phyloP scores from a whole-genome alignment of 768 basidiomycete species.

The Suillus paluster region DNA sequence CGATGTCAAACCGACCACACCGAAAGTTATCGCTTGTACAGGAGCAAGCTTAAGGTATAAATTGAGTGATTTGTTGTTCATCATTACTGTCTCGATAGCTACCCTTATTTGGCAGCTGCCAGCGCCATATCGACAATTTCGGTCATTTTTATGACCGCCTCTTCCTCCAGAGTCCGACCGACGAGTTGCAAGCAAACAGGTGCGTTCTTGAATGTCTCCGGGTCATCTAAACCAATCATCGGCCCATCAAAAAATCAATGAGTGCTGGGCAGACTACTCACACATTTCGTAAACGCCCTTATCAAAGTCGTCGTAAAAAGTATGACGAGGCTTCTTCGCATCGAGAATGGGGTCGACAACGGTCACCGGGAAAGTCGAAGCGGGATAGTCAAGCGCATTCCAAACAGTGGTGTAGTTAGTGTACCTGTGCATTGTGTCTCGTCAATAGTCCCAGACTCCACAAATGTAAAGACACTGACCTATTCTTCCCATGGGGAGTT shows the following conservation, averaged over 20 bases:
- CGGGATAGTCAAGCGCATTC: slow-evolving; percentile 69
- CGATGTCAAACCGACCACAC: too few species aligned
- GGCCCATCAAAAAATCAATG: not conserved
- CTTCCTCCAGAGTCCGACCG: slow-evolving; percentile 73
- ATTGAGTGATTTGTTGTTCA: too few species aligned
- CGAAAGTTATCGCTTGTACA: too few species aligned
- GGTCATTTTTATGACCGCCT: slow-evolving; percentile 70
- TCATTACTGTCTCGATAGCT: too few species aligned
- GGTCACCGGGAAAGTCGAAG: slow-evolving; percentile 66
- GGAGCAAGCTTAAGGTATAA: too few species aligned
- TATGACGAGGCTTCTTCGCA: slow-evolving; percentile 43
- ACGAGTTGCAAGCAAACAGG: slow-evolving; percentile 71
- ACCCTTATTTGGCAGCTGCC: slow-evolving; percentile 25
- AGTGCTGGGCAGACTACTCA: slow-evolving; percentile 35
- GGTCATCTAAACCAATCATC: slow-evolving; percentile 52
- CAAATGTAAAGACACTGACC: slow-evolving; percentile 39
- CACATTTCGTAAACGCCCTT: slow-evolving; percentile 54
- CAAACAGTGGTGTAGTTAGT: slow-evolving; percentile 61
- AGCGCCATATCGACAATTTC: slow-evolving; percentile 65
- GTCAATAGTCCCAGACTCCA: slow-evolving; percentile 6
- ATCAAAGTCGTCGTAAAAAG: slow-evolving; percentile 54
- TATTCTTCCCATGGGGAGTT: slow-evolving; percentile 62
- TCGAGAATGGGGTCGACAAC: slow-evolving; percentile 60
- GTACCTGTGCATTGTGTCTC: slow-evolving; percentile 35
- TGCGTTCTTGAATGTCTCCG: slow-evolving; percentile 56